Base-by-base conservation (phyloP, 2,329 filamentous ascomycete genomes). In the Aspergillus candidus region DNA sequence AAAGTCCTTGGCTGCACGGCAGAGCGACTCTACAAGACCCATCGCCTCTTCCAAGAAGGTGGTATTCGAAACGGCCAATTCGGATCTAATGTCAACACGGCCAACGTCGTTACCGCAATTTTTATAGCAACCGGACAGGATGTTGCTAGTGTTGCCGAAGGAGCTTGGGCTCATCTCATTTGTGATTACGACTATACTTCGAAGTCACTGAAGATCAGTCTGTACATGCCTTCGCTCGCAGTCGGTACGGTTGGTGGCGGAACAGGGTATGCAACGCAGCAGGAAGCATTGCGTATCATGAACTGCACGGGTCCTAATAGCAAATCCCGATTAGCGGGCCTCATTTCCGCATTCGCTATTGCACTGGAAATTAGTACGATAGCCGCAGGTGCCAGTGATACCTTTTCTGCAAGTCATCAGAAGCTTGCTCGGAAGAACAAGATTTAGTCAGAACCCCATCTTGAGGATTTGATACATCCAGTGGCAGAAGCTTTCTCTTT, bases 151-250 rank as follows among this genome's bases (percentile, higher is more conserved):
- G 43, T 57, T 3, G 35, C 52, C 6, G 53, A 59, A 32, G 44
- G 52, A 7, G 48, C 47, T 11, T 58, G 51, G 51, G 48, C 47
- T 11, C 54, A 61, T 18, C 38, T 57, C 4, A 56, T 53, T 29
- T 38, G 3, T 18, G 48, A 60, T n/a, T 51, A 52, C 15, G 49
- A 60, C 15, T 30, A 17, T 6, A 44, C 50, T 27, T 55, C 47
- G 1, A 38, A 50, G 32, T 47, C 52, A 4, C 33, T 61, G n/a
- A 52, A 42, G 7, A 14, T 60, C 15, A 53, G 49, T 12, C 29
- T 56, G 11, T 60, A 57, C 42, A 51, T 62, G 6, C 58, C 54
- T n/a, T 59, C 49, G 5, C 39, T 61, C 6, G 45, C 56, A n/a
- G 54, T 61, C 18, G 56, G 57, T 4, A 52, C 47, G 4, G 42